Evolutionary conservation across 2,329 filamentous ascomycete species (phyloP), one percentile per base, ranked within the genome.

Genomic region (Fusarium scirpi): DNA sequence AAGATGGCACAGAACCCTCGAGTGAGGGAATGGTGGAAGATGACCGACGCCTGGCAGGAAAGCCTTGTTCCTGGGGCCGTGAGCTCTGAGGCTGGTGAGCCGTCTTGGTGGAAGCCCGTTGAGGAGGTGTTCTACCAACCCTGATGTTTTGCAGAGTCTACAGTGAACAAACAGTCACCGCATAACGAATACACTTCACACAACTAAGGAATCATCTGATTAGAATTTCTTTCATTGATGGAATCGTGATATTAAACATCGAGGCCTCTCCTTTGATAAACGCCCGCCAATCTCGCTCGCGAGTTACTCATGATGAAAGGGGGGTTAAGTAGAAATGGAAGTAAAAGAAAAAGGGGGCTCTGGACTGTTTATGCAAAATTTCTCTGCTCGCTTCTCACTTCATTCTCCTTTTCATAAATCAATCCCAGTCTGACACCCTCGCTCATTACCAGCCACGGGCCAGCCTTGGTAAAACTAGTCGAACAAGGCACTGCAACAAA

Each of bases 31-130:
- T 95, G 92, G 93, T 95, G 92, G 92, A 83, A 82, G 62, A 91
- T 94, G 89, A 94, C 92, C 52, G 92, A 95, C 78, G 83, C 84
- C 16, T 93, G 90, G 84, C 92, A 94, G 81, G 90, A 89, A 79
- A 86, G 84, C 46, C 76, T 91, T 30, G 86, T 91, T 3, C 83
- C 85, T 1, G 89, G 88, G 0, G 89, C 88, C 4, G 84, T 82
- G 72, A 85, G 84, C 65, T 90, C 88, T 66, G 85, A 87, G 70
- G 84, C 85, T 8, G 89, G 88, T 4, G 84, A 84, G 70, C 86
- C 86, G n/a, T 77, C 84, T 13, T 92, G 91, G 91, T 93, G 91
- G 91, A 89, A 86, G 76, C 85, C 85, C 3, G 77, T 91, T 22
- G 89, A 92, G 77, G 90, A 92, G 80, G 90, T 92, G 5, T 93